Evolutionary conservation across 129 eudicot genomes (phyloP), one percentile per base, ranked within the genome.

Genomic region (Flaveria sonorensis): DNA sequence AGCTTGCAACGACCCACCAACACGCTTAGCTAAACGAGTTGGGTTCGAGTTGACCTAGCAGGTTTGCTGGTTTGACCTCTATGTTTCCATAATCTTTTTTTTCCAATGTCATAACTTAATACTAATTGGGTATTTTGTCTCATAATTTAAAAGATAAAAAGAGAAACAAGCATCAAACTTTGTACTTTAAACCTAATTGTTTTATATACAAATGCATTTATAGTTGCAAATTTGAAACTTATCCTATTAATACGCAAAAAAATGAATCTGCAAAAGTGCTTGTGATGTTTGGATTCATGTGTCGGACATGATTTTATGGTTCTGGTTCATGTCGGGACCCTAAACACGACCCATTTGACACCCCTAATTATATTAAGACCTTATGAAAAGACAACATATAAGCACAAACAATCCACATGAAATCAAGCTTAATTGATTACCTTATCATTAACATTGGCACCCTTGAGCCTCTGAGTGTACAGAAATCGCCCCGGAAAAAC

Each of bases 401-500:
- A 66, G 65, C 79, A 67, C 4, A 67, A 50, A 26, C 9, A 51
- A 15, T 64, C 46, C 47, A 28, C 8, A 45, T 4, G 7, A 82
- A 64, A 56, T 36, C 16, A 45, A 30, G 19, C 21, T 53, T 55
- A 61, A 42, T 56, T 5, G 73, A 78, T 11, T 85, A 91, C 98
- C 79, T 94, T 91, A 74, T 94, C 98, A 62, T 94, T 81, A 4
- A 83, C 97, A 19, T 81, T 87, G 42, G 98, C 98, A 51, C 89
- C 98, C 76, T 94, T 94, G 1, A 94, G 90, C 86, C 97, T 91
- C 84, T 87, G 96, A 0, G 93, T 88, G 81, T 89, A 85, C 24
- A 94, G 83, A 72, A 79, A 94, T 16, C 98, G 85, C 23, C 98
- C 98, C 3, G 98, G 98, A 74, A 87, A 83, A 9, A 94, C 97